Evolutionary conservation across 2,329 filamentous ascomycete genomes (phyloP), one percentile per base, ranked within the genome.

Genomic region (Sporothrix pallida): DNA sequence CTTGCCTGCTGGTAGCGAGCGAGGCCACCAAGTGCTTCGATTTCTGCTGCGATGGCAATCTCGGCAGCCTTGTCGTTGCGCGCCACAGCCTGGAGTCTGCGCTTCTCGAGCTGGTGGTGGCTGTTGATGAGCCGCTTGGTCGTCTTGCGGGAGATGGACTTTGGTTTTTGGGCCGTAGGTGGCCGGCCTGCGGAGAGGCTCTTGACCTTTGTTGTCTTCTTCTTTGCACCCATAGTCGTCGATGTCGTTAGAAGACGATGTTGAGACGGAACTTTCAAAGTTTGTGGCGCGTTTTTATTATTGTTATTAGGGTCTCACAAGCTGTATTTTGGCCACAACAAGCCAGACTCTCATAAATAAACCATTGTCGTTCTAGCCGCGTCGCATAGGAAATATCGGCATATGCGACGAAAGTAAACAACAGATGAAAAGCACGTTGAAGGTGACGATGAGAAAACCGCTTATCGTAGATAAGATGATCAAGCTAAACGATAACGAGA

Each of bases 1-100:
- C 90, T 92, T 42, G 90, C 90, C 77, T 87, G 86, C 78, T 92
- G 90, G 76, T 92, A 92, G 72, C 84, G 85, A 70, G 88, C 84
- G 31, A 92, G 83, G 0, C 90, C 90, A 3, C 90, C 90, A 2
- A 90, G 81, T 3, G 84, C 83, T 52, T 86, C 81, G 63, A 92
- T 87, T 77, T 91, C 84, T 1, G 84, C 82, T 26, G 85, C 80
- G 23, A 91, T 81, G 0, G 81, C 79, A 4, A 82, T 81, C 54
- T 84, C 85, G 73, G 85, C 83, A 0, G 81, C 79, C 71, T 81
- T 79, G 78, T 92, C 88, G 8, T 89, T 89, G 69, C 84, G 84
- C 17, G 83, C 81, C 37, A 84, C 75, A 13, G 90, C 90, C 77
- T 89, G 88, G 3, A 83, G 84, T 71, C 86, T 86, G 75, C 86